Evolutionary conservation across 139 green algal species (phyloP).

Genomic region (Dunaliella primolecta): DNA sequence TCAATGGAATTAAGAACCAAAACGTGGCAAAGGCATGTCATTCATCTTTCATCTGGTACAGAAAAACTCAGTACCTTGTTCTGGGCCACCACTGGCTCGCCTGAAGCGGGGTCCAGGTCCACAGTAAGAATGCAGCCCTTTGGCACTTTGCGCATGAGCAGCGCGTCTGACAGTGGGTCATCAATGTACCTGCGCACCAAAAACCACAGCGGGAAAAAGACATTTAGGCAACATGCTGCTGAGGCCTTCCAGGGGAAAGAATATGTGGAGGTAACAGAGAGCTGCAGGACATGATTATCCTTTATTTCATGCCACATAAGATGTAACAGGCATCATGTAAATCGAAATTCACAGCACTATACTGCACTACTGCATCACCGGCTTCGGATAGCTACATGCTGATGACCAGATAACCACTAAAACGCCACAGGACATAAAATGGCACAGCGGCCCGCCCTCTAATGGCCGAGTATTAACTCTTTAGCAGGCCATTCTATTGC

Average conservation of each 20-base stretch:
- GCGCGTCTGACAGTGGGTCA: constrained; percentile 61
- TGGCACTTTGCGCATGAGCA: constrained; percentile 50
- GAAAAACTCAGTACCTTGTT: background rate
- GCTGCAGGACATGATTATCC: background rate
- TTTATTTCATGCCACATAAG: background rate
- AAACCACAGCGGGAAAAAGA: background rate
- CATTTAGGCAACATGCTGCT: background rate
- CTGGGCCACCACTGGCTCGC: background rate
- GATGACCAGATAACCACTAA: no score
- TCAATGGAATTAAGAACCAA: background rate
- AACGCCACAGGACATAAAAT: no score
- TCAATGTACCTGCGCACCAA: constrained; percentile 25
- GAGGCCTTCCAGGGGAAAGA: background rate
- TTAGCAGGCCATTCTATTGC: no score
- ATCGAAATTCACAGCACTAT: no score
- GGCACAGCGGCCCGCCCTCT: no score
- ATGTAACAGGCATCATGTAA: constrained; percentile 22
- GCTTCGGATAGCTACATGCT: no score
- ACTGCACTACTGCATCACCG: no score
- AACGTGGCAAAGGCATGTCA: background rate
- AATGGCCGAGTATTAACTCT: no score
- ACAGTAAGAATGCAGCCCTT: constrained; percentile 24
- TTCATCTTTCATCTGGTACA: background rate
- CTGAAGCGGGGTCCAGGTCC: constrained; percentile 24
- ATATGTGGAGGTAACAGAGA: background rate